Evolutionary conservation across 306 rosid genomes (phyloP).

Genomic region (Glycine latifolia): DNA sequence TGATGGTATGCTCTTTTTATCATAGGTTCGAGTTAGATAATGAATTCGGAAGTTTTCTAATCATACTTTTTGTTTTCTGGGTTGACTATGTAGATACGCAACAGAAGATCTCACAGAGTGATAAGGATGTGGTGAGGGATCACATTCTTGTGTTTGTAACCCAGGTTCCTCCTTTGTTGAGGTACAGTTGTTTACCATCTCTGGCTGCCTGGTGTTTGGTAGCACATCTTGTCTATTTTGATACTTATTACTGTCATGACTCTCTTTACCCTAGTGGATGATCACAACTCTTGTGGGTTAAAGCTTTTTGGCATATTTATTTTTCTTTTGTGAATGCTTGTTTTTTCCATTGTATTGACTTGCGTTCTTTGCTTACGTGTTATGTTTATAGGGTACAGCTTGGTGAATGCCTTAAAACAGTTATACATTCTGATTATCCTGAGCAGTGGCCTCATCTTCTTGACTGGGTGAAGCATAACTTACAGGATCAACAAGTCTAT

Average conservation of each 20-base stretch:
- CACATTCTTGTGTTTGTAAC: slow-evolving; percentile 83
- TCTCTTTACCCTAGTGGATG: slow-evolving; percentile 12
- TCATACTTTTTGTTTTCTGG: slow-evolving; percentile 6
- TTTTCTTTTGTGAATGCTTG: background rate
- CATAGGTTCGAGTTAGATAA: slow-evolving; percentile 29
- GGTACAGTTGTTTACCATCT: slow-evolving; percentile 55
- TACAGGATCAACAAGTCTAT: slow-evolving; percentile 88
- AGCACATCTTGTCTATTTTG: background rate
- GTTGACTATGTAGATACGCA: slow-evolving; percentile 65
- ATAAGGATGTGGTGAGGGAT: slow-evolving; percentile 83
- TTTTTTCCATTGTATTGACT: slow-evolving; percentile 14
- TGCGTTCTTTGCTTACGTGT: slow-evolving; percentile 2
- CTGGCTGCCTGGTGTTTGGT: slow-evolving; percentile 5
- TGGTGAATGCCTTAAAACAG: slow-evolving; percentile 96
- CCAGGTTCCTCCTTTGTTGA: slow-evolving; percentile 87
- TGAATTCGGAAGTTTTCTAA: slow-evolving; percentile 38
- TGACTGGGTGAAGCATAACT: slow-evolving; percentile 93
- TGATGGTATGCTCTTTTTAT: slow-evolving; percentile 62
- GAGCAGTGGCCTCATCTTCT: slow-evolving; percentile 97
- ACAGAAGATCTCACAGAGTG: slow-evolving; percentile 76
- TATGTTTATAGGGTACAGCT: slow-evolving; percentile 77
- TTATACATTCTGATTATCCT: slow-evolving; percentile 90
- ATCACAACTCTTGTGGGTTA: background rate
- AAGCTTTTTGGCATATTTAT: background rate
- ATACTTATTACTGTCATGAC: background rate